These are phyloP conservation scores for Coriolopsis trogii DNA, from an alignment of 1,284 basidiomycete species.

Conservation along the genomic window DNA sequence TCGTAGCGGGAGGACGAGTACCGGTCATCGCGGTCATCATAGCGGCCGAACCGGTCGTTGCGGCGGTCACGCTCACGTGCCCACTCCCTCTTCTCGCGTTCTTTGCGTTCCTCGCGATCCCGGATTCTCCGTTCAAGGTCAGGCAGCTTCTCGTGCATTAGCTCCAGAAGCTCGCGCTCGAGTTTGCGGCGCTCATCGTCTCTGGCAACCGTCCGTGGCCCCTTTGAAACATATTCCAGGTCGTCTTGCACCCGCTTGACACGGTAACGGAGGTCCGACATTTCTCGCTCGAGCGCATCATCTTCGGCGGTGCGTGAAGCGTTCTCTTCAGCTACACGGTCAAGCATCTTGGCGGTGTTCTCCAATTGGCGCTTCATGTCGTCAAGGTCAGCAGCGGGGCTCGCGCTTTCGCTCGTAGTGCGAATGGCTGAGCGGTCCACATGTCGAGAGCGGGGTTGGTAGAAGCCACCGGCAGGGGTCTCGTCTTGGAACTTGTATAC, in stretches of 20 bases:
- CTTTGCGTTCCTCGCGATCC: slow-evolving; percentile 76
- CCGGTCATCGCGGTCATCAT: slow-evolving; percentile 45
- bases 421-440: slow-evolving; percentile 87
- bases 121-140: slow-evolving; percentile 88
- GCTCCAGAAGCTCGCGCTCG: slow-evolving; percentile 85
- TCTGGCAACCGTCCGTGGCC: slow-evolving; percentile 74
- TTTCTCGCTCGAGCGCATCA: slow-evolving; percentile 87
- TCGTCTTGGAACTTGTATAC: slow-evolving; percentile 89
- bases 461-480: slow-evolving; percentile 63
- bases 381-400: slow-evolving; percentile 73
- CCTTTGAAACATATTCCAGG: slow-evolving; percentile 86
- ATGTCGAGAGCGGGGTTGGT: slow-evolving; percentile 88
- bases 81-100: slow-evolving; percentile 81
- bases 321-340: slow-evolving; percentile 68
- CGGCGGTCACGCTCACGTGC: slow-evolving; percentile 81
- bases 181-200: slow-evolving; percentile 87
- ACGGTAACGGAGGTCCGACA: slow-evolving; percentile 86
- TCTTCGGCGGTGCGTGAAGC: slow-evolving; percentile 74
- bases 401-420: slow-evolving; percentile 71
- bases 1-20: slow-evolving; percentile 43
- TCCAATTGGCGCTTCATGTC: slow-evolving; percentile 89
- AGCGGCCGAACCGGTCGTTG: slow-evolving; percentile 82
- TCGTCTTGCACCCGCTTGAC: slow-evolving; percentile 93
- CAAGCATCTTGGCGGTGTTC: slow-evolving; percentile 83
- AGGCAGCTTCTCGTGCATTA: slow-evolving; percentile 93